Conservation (phyloP, 371 early-diverging fungal genomes). For the Saksenaea oblongispora region DNA sequence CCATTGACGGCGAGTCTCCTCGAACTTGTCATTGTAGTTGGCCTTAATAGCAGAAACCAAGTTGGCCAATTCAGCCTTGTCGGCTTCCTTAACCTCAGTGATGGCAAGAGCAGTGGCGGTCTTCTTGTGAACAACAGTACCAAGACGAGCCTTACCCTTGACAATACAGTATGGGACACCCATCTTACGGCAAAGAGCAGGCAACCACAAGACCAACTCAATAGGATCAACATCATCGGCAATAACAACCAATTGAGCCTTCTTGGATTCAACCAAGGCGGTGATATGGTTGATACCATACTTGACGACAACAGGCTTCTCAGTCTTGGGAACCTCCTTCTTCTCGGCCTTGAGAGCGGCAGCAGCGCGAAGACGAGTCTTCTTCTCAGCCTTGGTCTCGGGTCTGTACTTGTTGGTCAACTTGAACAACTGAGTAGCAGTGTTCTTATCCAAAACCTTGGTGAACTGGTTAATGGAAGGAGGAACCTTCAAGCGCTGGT, state of each 20-base stretch:
- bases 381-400: slow-evolving; percentile 97
- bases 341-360: slow-evolving; percentile 85
- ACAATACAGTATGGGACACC: slow-evolving; percentile 99
- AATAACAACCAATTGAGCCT: slow-evolving; percentile 98
- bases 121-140: slow-evolving; percentile 99
- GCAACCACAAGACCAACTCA: slow-evolving; percentile 98
- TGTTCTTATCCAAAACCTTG: slow-evolving; percentile 95
- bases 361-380: slow-evolving; percentile 84
- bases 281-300: slow-evolving; percentile 99
- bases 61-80: slow-evolving; percentile 90
- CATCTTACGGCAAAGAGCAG: slow-evolving; percentile 99
- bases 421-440: slow-evolving; percentile 96
- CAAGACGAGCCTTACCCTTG: slow-evolving; percentile 97
- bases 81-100: slow-evolving; percentile 94
- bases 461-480: slow-evolving; percentile 99
- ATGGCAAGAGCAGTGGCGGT: slow-evolving; percentile 96
- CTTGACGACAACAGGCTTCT: slow-evolving; percentile 97
- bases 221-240: slow-evolving; percentile 99
- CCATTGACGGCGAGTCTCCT: slow-evolving; percentile 90
- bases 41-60: slow-evolving; percentile 91
- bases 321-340: slow-evolving; percentile 84
- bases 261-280: slow-evolving; percentile 97
- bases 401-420: slow-evolving; percentile 98
- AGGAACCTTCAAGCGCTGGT: slow-evolving; percentile 99
- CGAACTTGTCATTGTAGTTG: slow-evolving; percentile 93